Percentiles rank a stretch among this genome's conserved stretches.
These are phyloP conservation scores for Solidago caesia DNA, from an alignment of 129 eudicot genomes.

Conservation along the genomic window DNA sequence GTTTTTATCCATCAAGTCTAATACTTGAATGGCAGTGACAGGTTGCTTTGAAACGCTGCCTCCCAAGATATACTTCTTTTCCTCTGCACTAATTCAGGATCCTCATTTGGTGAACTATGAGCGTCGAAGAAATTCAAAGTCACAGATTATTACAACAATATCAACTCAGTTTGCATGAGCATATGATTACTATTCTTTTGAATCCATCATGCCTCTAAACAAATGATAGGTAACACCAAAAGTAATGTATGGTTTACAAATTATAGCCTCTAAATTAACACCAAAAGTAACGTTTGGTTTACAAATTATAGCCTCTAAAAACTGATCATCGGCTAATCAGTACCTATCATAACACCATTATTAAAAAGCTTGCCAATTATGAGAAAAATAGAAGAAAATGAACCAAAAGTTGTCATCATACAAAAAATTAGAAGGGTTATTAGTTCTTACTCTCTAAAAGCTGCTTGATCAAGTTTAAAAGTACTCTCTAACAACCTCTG, in stretches of 20 bases:
- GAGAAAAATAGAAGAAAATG: too few relatives aligned
- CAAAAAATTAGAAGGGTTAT: too few relatives aligned
- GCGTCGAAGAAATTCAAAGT: constrained; percentile 53
- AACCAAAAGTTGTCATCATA: too few relatives aligned
- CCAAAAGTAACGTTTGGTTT: neutral
- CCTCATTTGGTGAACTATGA: constrained; percentile 83
- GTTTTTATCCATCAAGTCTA: too few relatives aligned
- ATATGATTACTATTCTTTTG: neutral
- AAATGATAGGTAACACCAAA: neutral
- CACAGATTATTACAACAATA: constrained; percentile 2
- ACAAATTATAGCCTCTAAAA: constrained; percentile 8
- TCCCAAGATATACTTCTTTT: constrained; percentile 63
- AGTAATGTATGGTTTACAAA: neutral
- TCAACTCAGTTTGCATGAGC: neutral
- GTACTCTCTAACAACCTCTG: too few relatives aligned
- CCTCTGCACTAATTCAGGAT: constrained; percentile 69
- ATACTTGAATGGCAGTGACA: constrained; percentile 67
- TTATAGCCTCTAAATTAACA: neutral
- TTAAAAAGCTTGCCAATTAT: too few relatives aligned
- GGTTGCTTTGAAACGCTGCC: constrained; percentile 72
- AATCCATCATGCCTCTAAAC: constrained; percentile 5
- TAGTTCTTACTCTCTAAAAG: too few relatives aligned
- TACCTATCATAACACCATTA: too few relatives aligned
- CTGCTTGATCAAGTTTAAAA: too few relatives aligned
- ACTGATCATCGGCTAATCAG: too few relatives aligned